Percentiles rank a stretch among this genome's conserved stretches.
Evolutionary conservation across 148 eudicot species (phyloP).

Genomic region (Rhododendron mucronatum): DNA sequence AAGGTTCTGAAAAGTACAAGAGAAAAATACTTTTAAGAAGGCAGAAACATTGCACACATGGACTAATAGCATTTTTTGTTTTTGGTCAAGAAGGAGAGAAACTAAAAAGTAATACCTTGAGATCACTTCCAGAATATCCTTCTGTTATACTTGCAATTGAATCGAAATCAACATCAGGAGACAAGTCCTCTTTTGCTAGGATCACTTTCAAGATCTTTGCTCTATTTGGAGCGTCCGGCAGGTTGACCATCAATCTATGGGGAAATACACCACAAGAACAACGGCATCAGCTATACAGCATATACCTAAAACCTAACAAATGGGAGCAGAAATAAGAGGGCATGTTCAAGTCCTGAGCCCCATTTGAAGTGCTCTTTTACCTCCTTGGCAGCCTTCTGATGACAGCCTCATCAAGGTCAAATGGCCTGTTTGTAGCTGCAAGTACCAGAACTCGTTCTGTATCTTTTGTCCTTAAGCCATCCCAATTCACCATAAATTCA

Average conservation of each 20-base stretch:
- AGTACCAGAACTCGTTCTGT: conserved; percentile 87
- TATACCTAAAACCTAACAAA: neutral
- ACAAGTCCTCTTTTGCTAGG: conserved; percentile 84
- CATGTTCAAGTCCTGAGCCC: neutral
- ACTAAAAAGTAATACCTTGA: conserved; percentile 50
- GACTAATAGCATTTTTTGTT: neutral
- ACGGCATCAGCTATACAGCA: neutral
- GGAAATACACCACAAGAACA: conserved; percentile 5
- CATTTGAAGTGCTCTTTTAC: conserved; percentile 29
- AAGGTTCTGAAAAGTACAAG: conserved; percentile 57
- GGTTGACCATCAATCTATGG: conserved; percentile 86
- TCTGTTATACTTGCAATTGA: conserved; percentile 87
- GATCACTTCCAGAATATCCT: conserved; percentile 98
- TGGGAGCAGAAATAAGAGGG: neutral
- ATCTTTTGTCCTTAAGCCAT: conserved; percentile 92
- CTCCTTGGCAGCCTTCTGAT: conserved; percentile 88
- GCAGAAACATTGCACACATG: neutral
- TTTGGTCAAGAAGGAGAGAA: neutral
- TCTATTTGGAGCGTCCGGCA: conserved; percentile 94
- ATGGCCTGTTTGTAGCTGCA: conserved; percentile 97
- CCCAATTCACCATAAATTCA: conserved; percentile 98
- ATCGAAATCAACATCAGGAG: conserved; percentile 74
- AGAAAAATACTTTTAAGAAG: conserved; percentile 7
- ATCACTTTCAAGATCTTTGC: conserved; percentile 84
- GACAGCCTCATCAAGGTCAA: conserved; percentile 98